These are phyloP conservation scores for Termitomyces sp. DNA, from an alignment of 1,284 basidiomycete species.

Conservation along the genomic window DNA sequence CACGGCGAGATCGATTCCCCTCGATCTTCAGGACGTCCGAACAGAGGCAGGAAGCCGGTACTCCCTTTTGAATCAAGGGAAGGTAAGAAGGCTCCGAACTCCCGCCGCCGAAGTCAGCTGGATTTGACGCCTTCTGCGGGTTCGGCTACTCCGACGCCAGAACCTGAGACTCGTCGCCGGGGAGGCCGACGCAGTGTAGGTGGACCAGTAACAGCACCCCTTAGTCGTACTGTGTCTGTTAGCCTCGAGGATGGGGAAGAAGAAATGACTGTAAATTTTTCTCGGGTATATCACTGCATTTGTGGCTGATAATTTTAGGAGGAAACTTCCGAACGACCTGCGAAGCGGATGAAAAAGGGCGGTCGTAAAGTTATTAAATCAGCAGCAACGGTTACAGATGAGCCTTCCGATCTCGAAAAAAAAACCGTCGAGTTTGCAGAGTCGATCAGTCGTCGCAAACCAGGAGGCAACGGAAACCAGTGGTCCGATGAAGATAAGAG, in stretches of 20 bases:
- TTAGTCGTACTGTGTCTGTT: conserved; percentile 31
- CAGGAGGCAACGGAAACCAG: conserved; percentile 24
- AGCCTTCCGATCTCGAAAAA: conserved; percentile 17
- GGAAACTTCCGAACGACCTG: conserved; percentile 25
- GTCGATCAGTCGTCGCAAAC: conserved; percentile 29
- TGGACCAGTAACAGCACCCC: conserved; percentile 14
- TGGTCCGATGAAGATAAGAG: conserved; percentile 63
- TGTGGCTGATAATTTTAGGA: conserved; percentile 19
- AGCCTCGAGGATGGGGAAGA: conserved; percentile 35
- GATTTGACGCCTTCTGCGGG: conserved; percentile 44
- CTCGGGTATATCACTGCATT: neutral
- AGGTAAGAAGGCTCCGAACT: conserved; percentile 24
- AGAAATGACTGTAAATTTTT: conserved; percentile 23
- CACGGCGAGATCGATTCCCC: conserved; percentile 30
- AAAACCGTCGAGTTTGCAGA: conserved; percentile 24
- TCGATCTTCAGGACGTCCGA: conserved; percentile 27
- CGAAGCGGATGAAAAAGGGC: conserved; percentile 32
- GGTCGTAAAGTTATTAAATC: conserved; percentile 32
- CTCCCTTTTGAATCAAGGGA: conserved; percentile 32
- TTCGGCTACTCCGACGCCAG: conserved; percentile 57
- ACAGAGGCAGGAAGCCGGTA: conserved; percentile 28
- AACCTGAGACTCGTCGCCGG: conserved; percentile 47
- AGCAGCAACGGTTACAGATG: conserved; percentile 29
- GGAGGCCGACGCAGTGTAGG: conserved; percentile 32
- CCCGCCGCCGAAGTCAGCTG: conserved; percentile 31